Percentiles rank a stretch among this genome's conserved stretches.
Conservation (phyloP, 768 basidiomycete genomes). For the Rhodotorula diobovata region DNA sequence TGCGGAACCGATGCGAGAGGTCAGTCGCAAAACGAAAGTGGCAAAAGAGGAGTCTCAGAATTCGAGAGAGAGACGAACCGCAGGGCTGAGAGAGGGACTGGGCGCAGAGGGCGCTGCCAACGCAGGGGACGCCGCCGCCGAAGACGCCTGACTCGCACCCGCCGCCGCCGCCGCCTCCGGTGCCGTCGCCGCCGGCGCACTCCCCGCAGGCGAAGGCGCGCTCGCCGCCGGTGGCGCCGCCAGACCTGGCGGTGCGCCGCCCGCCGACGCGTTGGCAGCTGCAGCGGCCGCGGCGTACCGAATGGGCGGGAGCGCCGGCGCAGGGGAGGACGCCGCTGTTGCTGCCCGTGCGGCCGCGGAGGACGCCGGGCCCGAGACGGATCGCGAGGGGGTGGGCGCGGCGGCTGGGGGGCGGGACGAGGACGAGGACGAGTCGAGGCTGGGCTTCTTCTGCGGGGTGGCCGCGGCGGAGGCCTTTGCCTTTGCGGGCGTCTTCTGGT, state of each 20-base stretch:
- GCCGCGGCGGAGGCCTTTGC: background rate
- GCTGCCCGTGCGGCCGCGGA: conserved; percentile 24
- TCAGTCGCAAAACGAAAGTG: background rate
- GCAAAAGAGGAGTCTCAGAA: background rate
- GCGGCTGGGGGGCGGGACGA: conserved; percentile 9
- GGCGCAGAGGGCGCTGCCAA: conserved; percentile 9
- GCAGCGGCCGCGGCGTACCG: conserved; percentile 90
- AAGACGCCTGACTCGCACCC: conserved; percentile 8
- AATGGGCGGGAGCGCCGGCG: conserved; percentile 62
- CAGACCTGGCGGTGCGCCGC: conserved; percentile 49
- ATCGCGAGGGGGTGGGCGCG: conserved; percentile 21
- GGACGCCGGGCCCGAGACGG: conserved; percentile 18
- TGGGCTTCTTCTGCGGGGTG: conserved; percentile 27
- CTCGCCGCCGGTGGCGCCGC: conserved; percentile 45
- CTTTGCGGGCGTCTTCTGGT: conserved; percentile 4
- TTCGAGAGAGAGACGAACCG: background rate
- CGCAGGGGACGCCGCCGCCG: conserved; percentile 23
- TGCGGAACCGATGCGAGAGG: background rate
- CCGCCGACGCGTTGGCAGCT: conserved; percentile 50
- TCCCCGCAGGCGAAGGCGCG: background rate
- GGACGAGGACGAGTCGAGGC: conserved; percentile 18
- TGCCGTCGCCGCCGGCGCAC: background rate
- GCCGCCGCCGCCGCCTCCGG: conserved; percentile 5
- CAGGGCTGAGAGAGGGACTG: conserved; percentile 18
- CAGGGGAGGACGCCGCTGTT: conserved; percentile 21